Evolutionary conservation across 176 grass and related monocot species (phyloP), one percentile per base, ranked within the genome.

Genomic region (Avena atlantica): DNA sequence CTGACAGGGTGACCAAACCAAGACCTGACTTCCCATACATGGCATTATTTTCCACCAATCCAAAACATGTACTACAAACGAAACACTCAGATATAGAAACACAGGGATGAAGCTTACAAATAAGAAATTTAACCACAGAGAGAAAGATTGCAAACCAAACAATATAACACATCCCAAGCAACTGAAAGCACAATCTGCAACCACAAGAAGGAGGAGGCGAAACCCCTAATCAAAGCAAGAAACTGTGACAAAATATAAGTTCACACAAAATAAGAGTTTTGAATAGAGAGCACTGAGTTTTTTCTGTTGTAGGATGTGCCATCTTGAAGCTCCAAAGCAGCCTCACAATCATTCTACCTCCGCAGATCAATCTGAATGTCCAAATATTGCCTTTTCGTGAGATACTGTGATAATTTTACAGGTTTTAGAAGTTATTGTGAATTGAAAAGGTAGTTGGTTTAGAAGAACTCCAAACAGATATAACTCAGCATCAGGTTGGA

Each of bases 331-430:
- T 81, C 72, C 70, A 50, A 9, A 74, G 48, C 15, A 74, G 14
- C 50, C 17, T 19, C 11, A 9, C 0, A 37, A 42, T 61, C 42
- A 16, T 61, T 51, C 24, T 23, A 62, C 31, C 70, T 70, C 69
- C 14, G 5, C 4, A 50, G 36, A 17, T 86, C 25, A 66, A 65
- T 81, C 47, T 23, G 9, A 80, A 71, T 81, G 48, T 74, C 63
- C 77, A 87, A 79, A 19, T 21, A 70, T 14, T 23, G 64, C 17
- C 31, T 21, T 65, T 12, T 25, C 2, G 40, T 62, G 45, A 25
- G 34, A 27, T 49, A 25, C 8, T 50, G 7, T 27, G 25, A 29
- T 57, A 34, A 13, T 29, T 50, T 27, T 20, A 49, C 48, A 49
- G 5, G 40, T 19, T 17, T 9, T 70, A 17, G 4, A 48, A 80